These are phyloP conservation scores for Glycine latifolia DNA, from an alignment of 306 rosid genomes.

Conservation along the genomic window DNA sequence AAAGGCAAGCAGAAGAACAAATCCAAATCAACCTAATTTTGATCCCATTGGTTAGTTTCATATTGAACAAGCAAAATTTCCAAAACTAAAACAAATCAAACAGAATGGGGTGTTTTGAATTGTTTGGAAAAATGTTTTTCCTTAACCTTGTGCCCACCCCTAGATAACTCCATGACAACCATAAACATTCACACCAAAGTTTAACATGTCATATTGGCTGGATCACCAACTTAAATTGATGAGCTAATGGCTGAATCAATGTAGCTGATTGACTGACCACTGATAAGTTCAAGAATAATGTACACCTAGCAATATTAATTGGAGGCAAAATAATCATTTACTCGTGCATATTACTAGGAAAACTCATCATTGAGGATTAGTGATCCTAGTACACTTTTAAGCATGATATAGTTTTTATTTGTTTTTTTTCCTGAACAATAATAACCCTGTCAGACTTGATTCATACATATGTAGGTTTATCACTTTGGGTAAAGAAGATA, in stretches of 20 bases:
- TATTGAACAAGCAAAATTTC: background rate
- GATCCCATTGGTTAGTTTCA: background rate
- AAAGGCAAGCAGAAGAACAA: background rate
- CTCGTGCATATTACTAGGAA: background rate
- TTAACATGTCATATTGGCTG: background rate
- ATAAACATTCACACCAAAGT: background rate
- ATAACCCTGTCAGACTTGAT: conserved; percentile 1
- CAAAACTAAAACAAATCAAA: background rate
- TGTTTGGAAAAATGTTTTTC: background rate
- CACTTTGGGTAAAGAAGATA: background rate
- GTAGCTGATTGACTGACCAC: background rate
- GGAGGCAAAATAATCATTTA: background rate
- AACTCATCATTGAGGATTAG: background rate
- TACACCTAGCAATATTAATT: background rate
- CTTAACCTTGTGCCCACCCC: background rate
- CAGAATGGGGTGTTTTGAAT: background rate
- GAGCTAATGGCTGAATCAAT: background rate
- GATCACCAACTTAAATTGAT: background rate
- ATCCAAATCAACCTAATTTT: background rate
- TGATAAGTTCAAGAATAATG: background rate
- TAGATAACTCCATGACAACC: background rate
- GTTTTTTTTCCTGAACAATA: background rate
- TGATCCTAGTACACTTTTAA: background rate
- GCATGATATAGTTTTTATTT: background rate
- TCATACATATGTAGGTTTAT: conserved; percentile 16